Base-by-base conservation (phyloP, 495 filamentous ascomycete species). In the Xylaria palmicola region DNA sequence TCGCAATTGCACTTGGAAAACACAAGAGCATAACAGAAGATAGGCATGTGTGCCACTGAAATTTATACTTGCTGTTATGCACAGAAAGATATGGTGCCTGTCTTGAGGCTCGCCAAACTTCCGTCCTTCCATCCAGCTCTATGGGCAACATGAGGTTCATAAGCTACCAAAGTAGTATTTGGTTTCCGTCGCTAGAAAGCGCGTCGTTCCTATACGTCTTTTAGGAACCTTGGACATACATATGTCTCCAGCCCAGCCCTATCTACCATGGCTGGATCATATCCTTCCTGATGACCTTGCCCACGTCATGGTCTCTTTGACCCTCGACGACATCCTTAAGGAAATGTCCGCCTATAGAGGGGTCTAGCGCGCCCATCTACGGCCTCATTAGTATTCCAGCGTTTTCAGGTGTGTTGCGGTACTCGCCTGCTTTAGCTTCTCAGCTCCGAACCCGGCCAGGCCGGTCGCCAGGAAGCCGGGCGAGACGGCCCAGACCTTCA, bases 401-500 rank as follows among this genome's bases (percentile, higher is more conserved):
- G 12, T 6, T 20, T 13, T 20, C 19, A 7, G 39, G 29, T 34
- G 10, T 58, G 4, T 19, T 6, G 36, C 15, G 48, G n/a, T 45
- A 64, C 69, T 66, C 51, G 68, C 72, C 65, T 68, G 49, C 61
- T 66, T 74, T 64, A 79, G 59, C 56, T 54, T 54, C 29, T 71
- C 57, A 43, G 75, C 62, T 19, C 65, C 65, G 24, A 71, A 32
- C 9, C 74, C 77, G 0, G 67, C 78, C 10, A 88, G 58, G 0
- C 74, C 77, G 1, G 85, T 88, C 0, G 81, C 85, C 32, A 88
- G 64, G 53, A 81, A 81, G 0, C 86, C 86, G 0, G 85, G 86
- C 1, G 70, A 75, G 13, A 88, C 67, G 20, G 67, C 65, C 74
- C 75, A 88, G 0, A 84, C 78, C 68, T 88, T 88, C 1, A 88